Evolutionary conservation across 2,329 filamentous ascomycete genomes (phyloP), one percentile per base, ranked within the genome.

Genomic region (Meredithiella fracta): DNA sequence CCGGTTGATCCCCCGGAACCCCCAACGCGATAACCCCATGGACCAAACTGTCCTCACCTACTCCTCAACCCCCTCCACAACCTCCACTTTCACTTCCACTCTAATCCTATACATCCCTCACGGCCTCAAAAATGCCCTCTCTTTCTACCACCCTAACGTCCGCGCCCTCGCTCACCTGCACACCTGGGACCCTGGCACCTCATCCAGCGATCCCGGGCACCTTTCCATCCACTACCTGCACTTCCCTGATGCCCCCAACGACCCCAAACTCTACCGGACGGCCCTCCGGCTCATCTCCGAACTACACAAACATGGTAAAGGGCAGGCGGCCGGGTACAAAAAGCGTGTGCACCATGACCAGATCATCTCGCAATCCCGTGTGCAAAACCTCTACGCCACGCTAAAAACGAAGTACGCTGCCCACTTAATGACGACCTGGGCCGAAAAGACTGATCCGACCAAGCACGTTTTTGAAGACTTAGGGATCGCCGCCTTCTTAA

Each of bases 381-480:
- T 94, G 54, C 91, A 97, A 65, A 80, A 90, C 63, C 90, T 83
- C 0, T 97, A 96, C 65, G 75, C 83, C 0, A 72, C 74, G 17
- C 75, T 98, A 5, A 97, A 97, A 69, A 72, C 78, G 54, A 84
- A 78, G 62, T 89, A 97, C 65, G 88, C 87, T 0, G 76, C 78
- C 20, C 64, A 68, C 1, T 70, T 98, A 11, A 83, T 89, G 14
- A 68, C 78, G n/a, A 71, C 69, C 1, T 98, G 91, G 92, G 82
- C 81, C 14, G 92, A 97, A 70, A 77, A 77, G 53, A 97, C 90
- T 0, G 89, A 94, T 65, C 86, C 90, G 0, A 73, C 73, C 15
- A 98, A 97, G 67, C 90, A 97, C 65, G 88, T 97, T 2, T 97
- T 96, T 67, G 92, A 98, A 66, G 91, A 97, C 65, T 70, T 98